Percentiles rank a stretch among this genome's conserved stretches.
These are phyloP conservation scores for Firmiana major DNA, from an alignment of 345 rosid species.

Conservation along the genomic window DNA sequence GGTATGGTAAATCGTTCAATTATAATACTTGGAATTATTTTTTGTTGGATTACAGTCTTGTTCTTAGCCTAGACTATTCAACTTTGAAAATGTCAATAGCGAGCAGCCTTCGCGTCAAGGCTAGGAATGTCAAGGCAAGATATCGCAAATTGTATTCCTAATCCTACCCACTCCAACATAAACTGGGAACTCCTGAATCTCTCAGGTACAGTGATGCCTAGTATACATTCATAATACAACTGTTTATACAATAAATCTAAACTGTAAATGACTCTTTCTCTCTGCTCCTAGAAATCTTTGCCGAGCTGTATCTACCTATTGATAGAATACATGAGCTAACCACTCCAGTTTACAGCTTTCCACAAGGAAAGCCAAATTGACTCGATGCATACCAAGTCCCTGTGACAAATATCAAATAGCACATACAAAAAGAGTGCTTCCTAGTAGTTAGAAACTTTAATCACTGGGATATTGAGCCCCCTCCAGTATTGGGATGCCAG, in stretches of 20 bases:
- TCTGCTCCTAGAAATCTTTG: background rate
- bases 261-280: constrained; percentile 7
- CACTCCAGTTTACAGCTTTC: background rate
- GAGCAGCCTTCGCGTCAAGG: too few species aligned
- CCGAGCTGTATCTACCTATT: background rate
- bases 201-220: background rate
- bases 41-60: too few species aligned
- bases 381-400: constrained; percentile 1
- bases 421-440: constrained; percentile 4
- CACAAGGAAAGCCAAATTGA: constrained; percentile 9
- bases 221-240: constrained; percentile 5
- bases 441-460: constrained; percentile 22
- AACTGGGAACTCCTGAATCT: background rate
- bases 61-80: too few species aligned
- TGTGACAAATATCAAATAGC: constrained; percentile 1
- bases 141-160: too few species aligned
- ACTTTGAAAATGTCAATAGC: too few species aligned
- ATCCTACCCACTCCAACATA: too few species aligned
- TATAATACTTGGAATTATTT: too few species aligned
- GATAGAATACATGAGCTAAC: background rate
- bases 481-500: constrained; percentile 36
- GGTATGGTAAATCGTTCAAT: too few species aligned
- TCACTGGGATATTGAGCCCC: constrained; percentile 39
- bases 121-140: too few species aligned
- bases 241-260: background rate